These are phyloP conservation scores for Prunus mume DNA, from an alignment of 306 rosid genomes.

Conservation along the genomic window DNA sequence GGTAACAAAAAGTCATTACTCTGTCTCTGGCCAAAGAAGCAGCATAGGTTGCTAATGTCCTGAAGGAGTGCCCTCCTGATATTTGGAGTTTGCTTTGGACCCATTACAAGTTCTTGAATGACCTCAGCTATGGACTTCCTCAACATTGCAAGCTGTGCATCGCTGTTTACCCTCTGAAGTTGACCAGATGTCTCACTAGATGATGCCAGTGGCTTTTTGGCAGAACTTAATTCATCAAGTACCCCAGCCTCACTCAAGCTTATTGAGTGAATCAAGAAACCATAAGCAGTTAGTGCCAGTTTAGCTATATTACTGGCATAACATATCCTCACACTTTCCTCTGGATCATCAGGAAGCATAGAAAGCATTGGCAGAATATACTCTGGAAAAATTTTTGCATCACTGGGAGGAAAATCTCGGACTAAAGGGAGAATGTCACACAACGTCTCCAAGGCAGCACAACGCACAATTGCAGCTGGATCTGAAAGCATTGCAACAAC, in stretches of 20 bases:
- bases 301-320: slow-evolving; percentile 93
- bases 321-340: slow-evolving; percentile 97
- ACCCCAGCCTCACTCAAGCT: slow-evolving; percentile 98
- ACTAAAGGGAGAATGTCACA: slow-evolving; percentile 90
- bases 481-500: slow-evolving; percentile 93
- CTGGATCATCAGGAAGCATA: slow-evolving; percentile 99
- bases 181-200: slow-evolving; percentile 65
- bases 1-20: slow-evolving; percentile 94
- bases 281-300: slow-evolving; percentile 90
- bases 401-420: slow-evolving; percentile 95
- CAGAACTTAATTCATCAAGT: slow-evolving; percentile 70
- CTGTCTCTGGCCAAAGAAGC: slow-evolving; percentile 94
- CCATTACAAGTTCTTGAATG: slow-evolving; percentile 98
- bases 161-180: slow-evolving; percentile 56
- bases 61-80: slow-evolving; percentile 96
- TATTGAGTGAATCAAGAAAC: slow-evolving; percentile 83
- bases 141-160: slow-evolving; percentile 68
- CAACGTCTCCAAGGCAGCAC: slow-evolving; percentile 91
- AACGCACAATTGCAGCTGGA: slow-evolving; percentile 91
- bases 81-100: slow-evolving; percentile 98
- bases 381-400: slow-evolving; percentile 93
- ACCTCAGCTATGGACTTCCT: slow-evolving; percentile 97
- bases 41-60: slow-evolving; percentile 87
- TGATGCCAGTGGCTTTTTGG: slow-evolving; percentile 51
- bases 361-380: slow-evolving; percentile 98